These are phyloP conservation scores for Podila minutissima DNA, from an alignment of 192 early-diverging fungal genomes.

Conservation along the genomic window DNA sequence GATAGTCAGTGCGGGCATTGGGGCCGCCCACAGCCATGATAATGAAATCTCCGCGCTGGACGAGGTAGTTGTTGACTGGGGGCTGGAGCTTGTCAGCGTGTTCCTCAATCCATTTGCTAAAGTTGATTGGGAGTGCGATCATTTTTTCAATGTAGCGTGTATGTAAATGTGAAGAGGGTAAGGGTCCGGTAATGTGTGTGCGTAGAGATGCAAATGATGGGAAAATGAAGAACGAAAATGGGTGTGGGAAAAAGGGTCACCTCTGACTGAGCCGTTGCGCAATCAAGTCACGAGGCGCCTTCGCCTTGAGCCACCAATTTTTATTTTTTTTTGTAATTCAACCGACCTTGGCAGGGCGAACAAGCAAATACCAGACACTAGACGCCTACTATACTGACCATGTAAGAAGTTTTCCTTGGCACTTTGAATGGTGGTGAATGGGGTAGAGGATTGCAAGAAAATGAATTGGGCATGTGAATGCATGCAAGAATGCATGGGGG, in stretches of 20 bases:
- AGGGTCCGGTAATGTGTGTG: background rate
- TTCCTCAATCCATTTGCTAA: constrained; percentile 85
- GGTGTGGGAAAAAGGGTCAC: background rate
- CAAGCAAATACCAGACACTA: no score
- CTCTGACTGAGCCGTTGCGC: background rate
- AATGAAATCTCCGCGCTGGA: constrained; percentile 83
- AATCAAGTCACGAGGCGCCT: background rate
- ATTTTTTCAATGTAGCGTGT: constrained; percentile 8
- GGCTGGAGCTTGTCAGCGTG: constrained; percentile 88
- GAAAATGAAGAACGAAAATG: background rate
- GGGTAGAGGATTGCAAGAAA: no score
- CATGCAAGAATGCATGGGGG: no score
- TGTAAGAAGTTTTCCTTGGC: no score
- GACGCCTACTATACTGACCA: no score
- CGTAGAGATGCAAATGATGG: background rate
- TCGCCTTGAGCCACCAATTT: no score
- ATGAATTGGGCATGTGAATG: no score
- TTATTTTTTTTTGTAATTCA: no score
- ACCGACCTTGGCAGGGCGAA: no score
- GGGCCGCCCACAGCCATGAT: constrained; percentile 96
- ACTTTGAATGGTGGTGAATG: no score
- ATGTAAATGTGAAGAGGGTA: background rate
- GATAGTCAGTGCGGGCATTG: constrained; percentile 96
- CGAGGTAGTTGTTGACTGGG: constrained; percentile 95
- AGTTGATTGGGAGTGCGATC: constrained; percentile 88